These are phyloP conservation scores for Solanum aculeatissimum DNA, from an alignment of 305 asterid genomes.

Conservation along the genomic window DNA sequence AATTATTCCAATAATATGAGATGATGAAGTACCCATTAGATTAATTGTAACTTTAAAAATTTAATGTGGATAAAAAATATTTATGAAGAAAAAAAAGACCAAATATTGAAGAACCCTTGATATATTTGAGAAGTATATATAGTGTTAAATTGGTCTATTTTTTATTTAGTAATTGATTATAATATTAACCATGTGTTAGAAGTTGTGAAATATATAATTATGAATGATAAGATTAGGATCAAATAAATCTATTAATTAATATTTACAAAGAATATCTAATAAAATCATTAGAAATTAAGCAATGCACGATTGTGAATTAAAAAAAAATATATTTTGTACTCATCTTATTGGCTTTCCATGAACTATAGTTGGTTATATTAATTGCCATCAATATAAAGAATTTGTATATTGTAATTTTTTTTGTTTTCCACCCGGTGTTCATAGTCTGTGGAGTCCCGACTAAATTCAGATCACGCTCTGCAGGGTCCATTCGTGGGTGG, in stretches of 20 bases:
- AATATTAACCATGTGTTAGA: background rate
- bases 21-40: background rate
- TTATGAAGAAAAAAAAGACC: background rate
- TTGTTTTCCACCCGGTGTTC: no score
- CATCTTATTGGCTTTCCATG: background rate
- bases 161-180: background rate
- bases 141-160: background rate
- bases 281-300: background rate
- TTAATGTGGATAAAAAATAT: background rate
- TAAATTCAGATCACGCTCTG: no score
- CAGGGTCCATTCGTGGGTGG: no score
- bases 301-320: background rate
- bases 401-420: no score
- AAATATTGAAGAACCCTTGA: background rate
- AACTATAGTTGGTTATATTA: background rate
- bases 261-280: background rate
- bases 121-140: background rate
- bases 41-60: background rate
- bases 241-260: background rate
- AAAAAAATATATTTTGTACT: background rate
- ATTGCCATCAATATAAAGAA: no score
- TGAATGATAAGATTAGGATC: background rate
- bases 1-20: background rate
- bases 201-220: background rate
- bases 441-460: no score